These are phyloP conservation scores for Astrocystis sublimbata DNA, from an alignment of 495 filamentous ascomycete genomes.

Conservation along the genomic window DNA sequence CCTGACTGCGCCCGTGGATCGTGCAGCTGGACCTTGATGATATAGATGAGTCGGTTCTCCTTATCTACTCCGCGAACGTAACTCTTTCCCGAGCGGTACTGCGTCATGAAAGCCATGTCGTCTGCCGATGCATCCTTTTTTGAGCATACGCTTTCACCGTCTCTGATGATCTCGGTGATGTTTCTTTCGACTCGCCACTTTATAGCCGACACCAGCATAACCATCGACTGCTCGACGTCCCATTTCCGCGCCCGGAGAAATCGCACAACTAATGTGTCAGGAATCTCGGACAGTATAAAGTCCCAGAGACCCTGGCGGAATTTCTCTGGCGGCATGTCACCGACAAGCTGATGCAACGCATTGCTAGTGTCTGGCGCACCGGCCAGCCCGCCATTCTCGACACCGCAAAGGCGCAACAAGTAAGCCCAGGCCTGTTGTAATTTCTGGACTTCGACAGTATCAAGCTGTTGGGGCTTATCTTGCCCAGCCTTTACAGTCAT, in stretches of 20 bases:
- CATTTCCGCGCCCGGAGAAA: constrained; percentile 18
- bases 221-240: constrained; percentile 5
- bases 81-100: constrained; percentile 20
- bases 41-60: constrained; percentile 1
- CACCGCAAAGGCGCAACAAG: constrained; percentile 26
- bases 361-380: background rate
- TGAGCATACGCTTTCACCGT: background rate
- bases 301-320: constrained; percentile 16
- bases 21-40: constrained; percentile 3
- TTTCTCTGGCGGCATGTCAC: background rate
- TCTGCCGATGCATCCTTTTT: constrained; percentile 7
- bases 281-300: constrained; percentile 11
- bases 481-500: constrained; percentile 8
- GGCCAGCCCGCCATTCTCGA: background rate
- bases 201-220: constrained; percentile 15
- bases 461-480: no score
- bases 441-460: constrained; percentile 22
- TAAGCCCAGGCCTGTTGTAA: constrained; percentile 28
- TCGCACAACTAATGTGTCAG: constrained; percentile 8
- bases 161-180: background rate
- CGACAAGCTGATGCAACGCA: background rate
- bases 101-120: constrained; percentile 13
- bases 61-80: constrained; percentile 1
- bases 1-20: constrained; percentile 5
- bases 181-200: constrained; percentile 12